These are phyloP conservation scores for Golubevia pallescens DNA, from an alignment of 1,284 basidiomycete species.

Conservation along the genomic window DNA sequence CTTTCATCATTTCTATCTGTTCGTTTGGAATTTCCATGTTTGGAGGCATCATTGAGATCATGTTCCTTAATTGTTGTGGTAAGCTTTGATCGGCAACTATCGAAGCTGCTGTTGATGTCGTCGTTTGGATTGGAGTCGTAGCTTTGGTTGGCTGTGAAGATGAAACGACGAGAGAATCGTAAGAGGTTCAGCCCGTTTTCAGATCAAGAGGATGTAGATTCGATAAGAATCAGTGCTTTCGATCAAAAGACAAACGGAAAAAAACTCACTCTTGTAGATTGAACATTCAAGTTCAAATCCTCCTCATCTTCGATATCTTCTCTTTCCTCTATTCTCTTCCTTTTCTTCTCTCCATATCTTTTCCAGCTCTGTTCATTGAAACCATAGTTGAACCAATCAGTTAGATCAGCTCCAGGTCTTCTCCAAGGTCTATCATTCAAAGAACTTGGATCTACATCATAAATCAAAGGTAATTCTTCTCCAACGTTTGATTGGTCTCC, in stretches of 20 bases:
- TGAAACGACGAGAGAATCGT: neutral
- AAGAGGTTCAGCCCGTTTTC: conserved; percentile 3
- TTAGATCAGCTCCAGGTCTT: conserved; percentile 55
- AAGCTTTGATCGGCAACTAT: conserved; percentile 12
- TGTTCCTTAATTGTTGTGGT: conserved; percentile 25
- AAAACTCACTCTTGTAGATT: no score
- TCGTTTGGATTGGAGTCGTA: conserved; percentile 1
- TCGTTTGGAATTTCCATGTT: conserved; percentile 4
- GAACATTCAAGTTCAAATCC: no score
- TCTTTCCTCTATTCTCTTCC: conserved; percentile 23
- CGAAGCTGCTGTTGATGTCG: conserved; percentile 3
- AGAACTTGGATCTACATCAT: conserved; percentile 49
- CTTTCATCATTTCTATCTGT: conserved; percentile 46
- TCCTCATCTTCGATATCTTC: no score
- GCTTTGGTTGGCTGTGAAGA: conserved; percentile 7
- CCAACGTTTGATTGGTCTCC: conserved; percentile 20
- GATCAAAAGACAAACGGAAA: no score
- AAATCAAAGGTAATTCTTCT: conserved; percentile 18
- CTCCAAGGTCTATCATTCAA: conserved; percentile 58
- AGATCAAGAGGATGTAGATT: no score
- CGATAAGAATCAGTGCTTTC: neutral
- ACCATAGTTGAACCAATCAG: conserved; percentile 63
- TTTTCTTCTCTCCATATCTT: conserved; percentile 49
- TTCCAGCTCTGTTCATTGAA: conserved; percentile 60
- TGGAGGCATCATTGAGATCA: conserved; percentile 35